phyloP scores from a whole-genome alignment of 257 asterid species.

The Solanum raphanifolium region DNA sequence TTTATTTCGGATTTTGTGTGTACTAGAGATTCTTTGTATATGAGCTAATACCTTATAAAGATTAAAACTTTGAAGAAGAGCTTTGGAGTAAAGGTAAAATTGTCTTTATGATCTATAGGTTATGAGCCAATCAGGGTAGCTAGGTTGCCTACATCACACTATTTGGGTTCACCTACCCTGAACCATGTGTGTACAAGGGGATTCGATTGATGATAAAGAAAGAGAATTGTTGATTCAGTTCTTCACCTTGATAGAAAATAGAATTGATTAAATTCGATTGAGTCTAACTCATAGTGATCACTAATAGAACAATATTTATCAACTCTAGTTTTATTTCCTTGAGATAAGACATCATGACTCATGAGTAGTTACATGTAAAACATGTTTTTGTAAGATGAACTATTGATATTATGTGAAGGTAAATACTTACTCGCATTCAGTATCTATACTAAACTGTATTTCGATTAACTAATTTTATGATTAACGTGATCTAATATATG shows the following conservation, averaged over 20 bases:
- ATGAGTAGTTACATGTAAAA: no score
- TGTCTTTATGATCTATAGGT: neutral
- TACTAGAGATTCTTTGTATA: no score
- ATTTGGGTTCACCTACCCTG: neutral
- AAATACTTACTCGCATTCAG: neutral
- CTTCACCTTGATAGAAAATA: no score
- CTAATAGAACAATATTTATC: neutral
- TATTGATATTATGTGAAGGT: neutral
- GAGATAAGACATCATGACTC: neutral
- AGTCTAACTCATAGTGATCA: neutral
- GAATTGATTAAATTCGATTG: no score
- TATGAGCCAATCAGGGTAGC: neutral
- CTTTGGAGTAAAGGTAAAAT: neutral
- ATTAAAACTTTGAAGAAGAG: neutral
- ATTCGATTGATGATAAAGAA: neutral
- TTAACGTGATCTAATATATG: neutral
- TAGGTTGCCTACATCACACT: neutral
- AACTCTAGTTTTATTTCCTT: neutral
- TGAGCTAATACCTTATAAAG: neutral
- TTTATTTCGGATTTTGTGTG: no score
- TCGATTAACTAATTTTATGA: neutral
- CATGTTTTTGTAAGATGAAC: no score
- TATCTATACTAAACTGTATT: neutral
- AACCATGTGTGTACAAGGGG: rapidly evolving
- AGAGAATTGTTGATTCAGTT: neutral